Evolutionary conservation across 345 rosid species (phyloP), one percentile per base, ranked within the genome.

Genomic region (Salix suchowensis): DNA sequence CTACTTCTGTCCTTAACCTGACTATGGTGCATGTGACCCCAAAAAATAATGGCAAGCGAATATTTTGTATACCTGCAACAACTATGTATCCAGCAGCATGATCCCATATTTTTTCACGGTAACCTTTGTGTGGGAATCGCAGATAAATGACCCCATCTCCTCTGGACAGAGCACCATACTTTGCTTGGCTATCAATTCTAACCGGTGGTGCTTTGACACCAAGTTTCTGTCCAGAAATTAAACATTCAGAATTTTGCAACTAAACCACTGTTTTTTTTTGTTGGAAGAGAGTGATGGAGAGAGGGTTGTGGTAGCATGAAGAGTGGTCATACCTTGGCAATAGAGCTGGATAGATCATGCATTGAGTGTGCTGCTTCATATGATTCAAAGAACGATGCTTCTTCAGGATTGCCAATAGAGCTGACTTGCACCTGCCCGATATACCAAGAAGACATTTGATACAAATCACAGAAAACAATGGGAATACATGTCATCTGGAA

Each of bases 91-190:
- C 97, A 23, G 98, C 99, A 71, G 97, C 99, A 85, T 96, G 99
- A 85, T 96, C 98, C 98, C 98, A 93, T 84, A 93, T 96, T 81
- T 93, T 96, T 82, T 96, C 98, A 10, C 90, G 90, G 80, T 96
- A 93, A 54, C 99, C 99, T 87, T 86, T 84, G 69, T 78, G 95
- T 54, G 98, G 95, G 71, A 94, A 86, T 65, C 97, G 86, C 69
- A 96, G 73, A 83, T 93, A 96, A 67, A 96, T 92, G 30, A 94
- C 92, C 79, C 99, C 98, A 82, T 96, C 98, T 72, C 98, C 98
- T 89, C 97, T 85, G 4, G 97, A 91, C 58, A 96, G 83, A 55
- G 98, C 97, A 34, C 94, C 98, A 70, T 94, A 94, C 81, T 96
- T 96, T 18, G 86, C 99, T 79, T 96, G 99, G 86, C 99, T 96